Base-by-base conservation (phyloP, 768 basidiomycete genomes). In the Vishniacozyma victoriae region DNA sequence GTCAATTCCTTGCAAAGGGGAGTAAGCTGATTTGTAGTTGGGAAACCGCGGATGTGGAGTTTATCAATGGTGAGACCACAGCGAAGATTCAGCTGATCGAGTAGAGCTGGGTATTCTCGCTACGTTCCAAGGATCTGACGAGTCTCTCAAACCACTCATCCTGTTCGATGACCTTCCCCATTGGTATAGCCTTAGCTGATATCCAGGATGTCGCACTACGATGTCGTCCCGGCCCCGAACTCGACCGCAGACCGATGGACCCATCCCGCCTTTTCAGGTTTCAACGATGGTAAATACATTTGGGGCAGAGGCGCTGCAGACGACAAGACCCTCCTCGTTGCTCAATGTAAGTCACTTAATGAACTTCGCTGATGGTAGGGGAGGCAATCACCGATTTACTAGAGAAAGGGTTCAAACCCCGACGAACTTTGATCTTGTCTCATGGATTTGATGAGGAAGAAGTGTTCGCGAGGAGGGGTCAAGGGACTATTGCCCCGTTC, bases 281-380 rank as follows among this genome's bases (percentile, higher is more conserved):
- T 45, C 15, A 62, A 62, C 14, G 45, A 46, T 74, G 79, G 78
- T n/a, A 72, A 78, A 43, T 78, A 75, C 50, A 75, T 89, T 15
- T 87, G 85, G 85, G 87, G 87, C 5, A 76, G 87, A 7, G 87
- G 87, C 27, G 77, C 78, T 40, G 75, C 74, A 2, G 86, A 89
- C 60, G 84, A 86, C 72, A 90, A 90, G 74, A 79, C 79, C 79
- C 59, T 55, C 43, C 44, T 72, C 20, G 54, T 74, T 45, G 70
- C 62, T 9, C 62, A 67, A 41, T 69, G 58, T 69, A 38, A 29
- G 67, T 58, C 12, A 38, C 37, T 38, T 9, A 38, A 11, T 12
- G 13, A 0, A 72, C 42, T 45, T 79, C 79, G 48, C 71, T 75
- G 4, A 75, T 84, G 13, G 71, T 86, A 29, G 85, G 88, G 68